Evolutionary conservation across 148 eudicot genomes (phyloP).

Genomic region (Drosera capensis): DNA sequence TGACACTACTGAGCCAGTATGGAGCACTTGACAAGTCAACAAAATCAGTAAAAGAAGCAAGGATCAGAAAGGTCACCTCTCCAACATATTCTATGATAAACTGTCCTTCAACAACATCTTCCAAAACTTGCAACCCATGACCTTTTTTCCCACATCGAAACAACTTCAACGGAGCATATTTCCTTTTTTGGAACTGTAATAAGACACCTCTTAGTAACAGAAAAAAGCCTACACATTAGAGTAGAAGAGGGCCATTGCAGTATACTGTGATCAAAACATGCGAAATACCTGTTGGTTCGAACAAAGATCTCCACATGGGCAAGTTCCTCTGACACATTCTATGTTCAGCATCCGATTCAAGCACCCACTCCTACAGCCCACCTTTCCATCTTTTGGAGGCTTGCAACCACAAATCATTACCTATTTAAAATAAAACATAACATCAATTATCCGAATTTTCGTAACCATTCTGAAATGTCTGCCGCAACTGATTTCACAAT

Average conservation of each 20-base stretch:
- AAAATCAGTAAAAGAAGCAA: neutral
- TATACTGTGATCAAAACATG: conserved; percentile 6
- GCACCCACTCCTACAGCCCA: conserved; percentile 88
- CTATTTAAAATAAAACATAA: conserved; percentile 21
- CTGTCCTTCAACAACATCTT: conserved; percentile 57
- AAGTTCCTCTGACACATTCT: conserved; percentile 81
- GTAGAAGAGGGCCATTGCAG: no score
- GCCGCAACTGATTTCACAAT: no score
- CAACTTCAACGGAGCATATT: conserved; percentile 58
- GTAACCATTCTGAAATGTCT: no score
- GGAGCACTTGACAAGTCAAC: no score
- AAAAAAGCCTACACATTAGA: no score
- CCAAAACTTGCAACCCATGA: conserved; percentile 64
- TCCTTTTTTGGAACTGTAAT: conserved; percentile 71
- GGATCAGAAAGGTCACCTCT: conserved; percentile 43
- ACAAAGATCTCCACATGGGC: conserved; percentile 91
- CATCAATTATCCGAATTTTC: no score
- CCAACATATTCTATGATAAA: conserved; percentile 98
- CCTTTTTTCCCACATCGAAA: conserved; percentile 88
- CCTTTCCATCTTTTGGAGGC: conserved; percentile 45
- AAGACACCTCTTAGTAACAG: no score
- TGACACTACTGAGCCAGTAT: no score
- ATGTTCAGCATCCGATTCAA: conserved; percentile 92
- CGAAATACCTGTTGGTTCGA: conserved; percentile 73
- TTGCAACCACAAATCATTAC: conserved; percentile 97